Evolutionary conservation across 495 filamentous ascomycete species (phyloP).

Genomic region (Aspergillus heteromorphus): DNA sequence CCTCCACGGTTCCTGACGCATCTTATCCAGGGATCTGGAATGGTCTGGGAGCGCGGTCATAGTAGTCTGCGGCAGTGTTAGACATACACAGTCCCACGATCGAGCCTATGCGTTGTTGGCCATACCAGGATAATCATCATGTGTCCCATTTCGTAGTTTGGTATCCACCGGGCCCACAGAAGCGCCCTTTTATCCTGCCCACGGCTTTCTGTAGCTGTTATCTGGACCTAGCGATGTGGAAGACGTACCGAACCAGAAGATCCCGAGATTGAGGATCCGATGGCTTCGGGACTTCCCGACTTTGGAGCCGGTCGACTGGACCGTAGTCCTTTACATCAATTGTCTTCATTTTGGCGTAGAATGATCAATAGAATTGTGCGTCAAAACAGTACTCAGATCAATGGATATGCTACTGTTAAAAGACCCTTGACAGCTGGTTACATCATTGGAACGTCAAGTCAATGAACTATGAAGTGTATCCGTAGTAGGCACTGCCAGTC

Average conservation of each 20-base stretch:
- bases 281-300: slow-evolving; percentile 19
- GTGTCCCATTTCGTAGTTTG: slow-evolving; percentile 26
- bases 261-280: slow-evolving; percentile 18
- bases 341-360: slow-evolving; percentile 11
- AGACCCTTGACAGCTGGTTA: neutral
- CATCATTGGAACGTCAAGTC: neutral
- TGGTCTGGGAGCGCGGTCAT: slow-evolving; percentile 14
- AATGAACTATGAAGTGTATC: neutral
- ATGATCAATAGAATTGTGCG: neutral
- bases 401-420: neutral
- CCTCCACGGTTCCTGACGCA: slow-evolving; percentile 25
- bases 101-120: neutral
- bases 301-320: slow-evolving; percentile 19
- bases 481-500: too few relatives aligned
- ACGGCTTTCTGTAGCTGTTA: neutral
- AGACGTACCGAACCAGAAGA: slow-evolving; percentile 19
- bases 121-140: slow-evolving; percentile 28
- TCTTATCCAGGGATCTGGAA: slow-evolving; percentile 29
- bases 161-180: slow-evolving; percentile 31
- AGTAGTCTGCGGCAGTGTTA: slow-evolving; percentile 19
- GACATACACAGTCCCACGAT: too few relatives aligned
- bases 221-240: too few relatives aligned
- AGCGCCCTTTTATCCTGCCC: neutral
- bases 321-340: slow-evolving; percentile 26
- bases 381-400: neutral